Conservation (phyloP, 495 filamentous ascomycete genomes). For the Penicillium mononematosum region DNA sequence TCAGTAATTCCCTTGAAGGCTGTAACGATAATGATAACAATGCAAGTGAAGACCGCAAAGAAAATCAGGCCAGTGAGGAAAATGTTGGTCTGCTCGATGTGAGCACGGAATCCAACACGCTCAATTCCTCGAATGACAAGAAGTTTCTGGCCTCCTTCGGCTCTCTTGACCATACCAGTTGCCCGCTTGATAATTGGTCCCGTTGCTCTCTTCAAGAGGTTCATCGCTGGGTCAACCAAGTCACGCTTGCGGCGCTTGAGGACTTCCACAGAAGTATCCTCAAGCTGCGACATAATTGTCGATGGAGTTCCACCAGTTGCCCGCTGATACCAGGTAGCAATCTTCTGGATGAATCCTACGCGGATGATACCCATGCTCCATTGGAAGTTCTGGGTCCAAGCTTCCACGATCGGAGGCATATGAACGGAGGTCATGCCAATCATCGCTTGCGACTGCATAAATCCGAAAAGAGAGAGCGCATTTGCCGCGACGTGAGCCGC, state of each 20-base stretch:
- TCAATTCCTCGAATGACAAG: slow-evolving; percentile 81
- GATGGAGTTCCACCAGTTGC: slow-evolving; percentile 87
- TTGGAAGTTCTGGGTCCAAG: slow-evolving; percentile 98
- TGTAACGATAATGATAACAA: slow-evolving; percentile 69
- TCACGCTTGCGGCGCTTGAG: slow-evolving; percentile 64
- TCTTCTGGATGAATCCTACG: slow-evolving; percentile 79
- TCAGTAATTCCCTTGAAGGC: slow-evolving; percentile 81
- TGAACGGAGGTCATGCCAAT: slow-evolving; percentile 82
- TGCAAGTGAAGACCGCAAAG: slow-evolving; percentile 78
- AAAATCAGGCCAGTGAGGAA: slow-evolving; percentile 91
- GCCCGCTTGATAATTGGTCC: slow-evolving; percentile 50
- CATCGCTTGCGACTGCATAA: slow-evolving; percentile 97
- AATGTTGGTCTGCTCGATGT: slow-evolving; percentile 88
- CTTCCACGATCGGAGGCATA: slow-evolving; percentile 83
- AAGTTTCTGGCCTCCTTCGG: slow-evolving; percentile 51
- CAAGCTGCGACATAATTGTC: slow-evolving; percentile 70
- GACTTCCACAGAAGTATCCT: slow-evolving; percentile 77
- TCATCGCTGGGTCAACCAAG: slow-evolving; percentile 37
- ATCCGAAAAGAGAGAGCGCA: slow-evolving; percentile 87
- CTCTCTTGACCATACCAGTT: slow-evolving; percentile 33
- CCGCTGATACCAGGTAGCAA: slow-evolving; percentile 95
- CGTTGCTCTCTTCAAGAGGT: slow-evolving; percentile 46
- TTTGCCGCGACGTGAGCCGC: slow-evolving; percentile 94
- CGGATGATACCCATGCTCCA: slow-evolving; percentile 98
- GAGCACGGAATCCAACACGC: slow-evolving; percentile 81